These are phyloP conservation scores for Cerrena zonata DNA, from an alignment of 1,284 basidiomycete genomes.

Conservation along the genomic window DNA sequence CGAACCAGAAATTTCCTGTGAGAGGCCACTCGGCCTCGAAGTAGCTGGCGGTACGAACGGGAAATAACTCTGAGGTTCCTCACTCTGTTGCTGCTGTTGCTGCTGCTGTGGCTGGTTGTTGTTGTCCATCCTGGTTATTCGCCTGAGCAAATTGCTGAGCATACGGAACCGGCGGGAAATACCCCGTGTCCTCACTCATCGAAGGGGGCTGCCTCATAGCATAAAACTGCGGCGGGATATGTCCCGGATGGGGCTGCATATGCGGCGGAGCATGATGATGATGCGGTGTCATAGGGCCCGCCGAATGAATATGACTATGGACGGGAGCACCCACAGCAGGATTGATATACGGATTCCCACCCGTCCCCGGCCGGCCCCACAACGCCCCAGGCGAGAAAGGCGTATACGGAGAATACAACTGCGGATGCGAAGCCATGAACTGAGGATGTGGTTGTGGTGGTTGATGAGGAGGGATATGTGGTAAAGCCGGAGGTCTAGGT, in stretches of 20 bases:
- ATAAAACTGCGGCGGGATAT: constrained; percentile 11
- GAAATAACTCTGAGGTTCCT: constrained; percentile 40
- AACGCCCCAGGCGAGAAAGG: constrained; percentile 65
- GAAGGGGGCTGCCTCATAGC: constrained; percentile 4
- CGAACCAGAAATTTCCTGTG: constrained; percentile 33
- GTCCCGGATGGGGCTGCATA: constrained; percentile 7
- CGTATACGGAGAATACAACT: constrained; percentile 25
- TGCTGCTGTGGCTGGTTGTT: constrained; percentile 4
- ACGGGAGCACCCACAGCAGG: constrained; percentile 68
- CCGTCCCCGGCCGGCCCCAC: constrained; percentile 48
- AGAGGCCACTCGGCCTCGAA: constrained; percentile 28
- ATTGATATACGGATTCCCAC: constrained; percentile 54
- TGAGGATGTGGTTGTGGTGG: constrained; percentile 4
- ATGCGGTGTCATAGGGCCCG: constrained; percentile 6
- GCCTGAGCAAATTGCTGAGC: background rate
- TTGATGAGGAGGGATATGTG: background rate
- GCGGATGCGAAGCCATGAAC: constrained; percentile 14
- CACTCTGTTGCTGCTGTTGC: constrained; percentile 5
- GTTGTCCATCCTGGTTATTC: background rate
- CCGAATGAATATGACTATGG: constrained; percentile 14
- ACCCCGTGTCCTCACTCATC: constrained; percentile 28
- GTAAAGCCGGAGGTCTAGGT: background rate
- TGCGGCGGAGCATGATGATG: no score
- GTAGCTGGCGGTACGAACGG: constrained; percentile 31
- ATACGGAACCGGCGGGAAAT: constrained; percentile 40